Conservation (phyloP, 2,329 filamentous ascomycete species). For the Cryphonectria nitschkei region DNA sequence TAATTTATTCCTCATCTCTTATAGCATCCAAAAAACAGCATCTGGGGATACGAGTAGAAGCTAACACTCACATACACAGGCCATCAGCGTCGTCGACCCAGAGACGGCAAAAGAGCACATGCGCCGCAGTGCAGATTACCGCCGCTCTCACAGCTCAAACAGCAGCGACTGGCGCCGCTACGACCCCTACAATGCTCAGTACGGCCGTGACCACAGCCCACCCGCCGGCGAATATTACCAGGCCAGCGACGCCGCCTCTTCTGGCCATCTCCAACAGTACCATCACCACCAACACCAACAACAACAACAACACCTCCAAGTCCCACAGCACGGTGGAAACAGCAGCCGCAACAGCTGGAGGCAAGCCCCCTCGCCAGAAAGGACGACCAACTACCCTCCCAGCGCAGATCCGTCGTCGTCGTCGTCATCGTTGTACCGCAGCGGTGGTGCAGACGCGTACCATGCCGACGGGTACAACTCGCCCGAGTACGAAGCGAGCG, state of each 20-base stretch:
- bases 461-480: neutral
- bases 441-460: neutral
- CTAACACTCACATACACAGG: conserved; percentile 8
- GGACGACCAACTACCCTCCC: neutral
- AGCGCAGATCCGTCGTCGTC: neutral
- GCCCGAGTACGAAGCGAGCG: neutral
- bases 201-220: neutral
- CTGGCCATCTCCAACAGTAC: neutral
- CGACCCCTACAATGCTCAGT: neutral
- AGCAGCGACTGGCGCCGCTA: neutral
- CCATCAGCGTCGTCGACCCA: conserved; percentile 12
- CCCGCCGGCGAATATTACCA: neutral
- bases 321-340: neutral
- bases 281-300: neutral
- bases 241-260: neutral
- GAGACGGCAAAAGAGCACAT: conserved; percentile 1
- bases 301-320: conserved; percentile 4
- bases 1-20: neutral
- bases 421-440: neutral
- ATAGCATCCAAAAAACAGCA: neutral
- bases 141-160: neutral
- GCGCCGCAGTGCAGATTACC: conserved; percentile 14
- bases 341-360: neutral
- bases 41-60: neutral
- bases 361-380: neutral